A percentile compares a stretch with the other conserved stretches of the same genome.
Evolutionary conservation across 2,329 filamentous ascomycete genomes (phyloP).

Genomic region (Cryoendolithus antarcticus): DNA sequence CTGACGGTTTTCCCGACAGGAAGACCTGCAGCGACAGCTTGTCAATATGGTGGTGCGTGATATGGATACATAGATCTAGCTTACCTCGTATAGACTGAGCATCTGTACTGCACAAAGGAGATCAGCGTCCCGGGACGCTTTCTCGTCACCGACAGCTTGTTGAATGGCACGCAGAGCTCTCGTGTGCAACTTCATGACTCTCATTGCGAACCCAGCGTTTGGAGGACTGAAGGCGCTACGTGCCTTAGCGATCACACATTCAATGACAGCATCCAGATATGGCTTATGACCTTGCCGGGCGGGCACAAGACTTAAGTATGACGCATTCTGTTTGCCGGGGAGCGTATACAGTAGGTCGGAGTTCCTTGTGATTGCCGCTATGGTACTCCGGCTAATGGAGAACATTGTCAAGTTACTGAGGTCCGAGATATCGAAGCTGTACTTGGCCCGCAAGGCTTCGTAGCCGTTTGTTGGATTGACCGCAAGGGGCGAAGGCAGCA

Average conservation of each 20-base stretch:
- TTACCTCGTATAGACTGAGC: constrained; percentile 7
- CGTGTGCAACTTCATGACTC: constrained; percentile 9
- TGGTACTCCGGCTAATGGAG: constrained; percentile 10
- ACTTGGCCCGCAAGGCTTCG: constrained; percentile 5
- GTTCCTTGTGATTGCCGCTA: constrained; percentile 8
- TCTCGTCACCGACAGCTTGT: constrained; percentile 9
- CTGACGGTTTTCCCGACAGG: constrained; percentile 10
- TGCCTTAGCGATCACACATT: constrained; percentile 15
- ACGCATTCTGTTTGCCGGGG: constrained; percentile 6
- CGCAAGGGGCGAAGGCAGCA: no score
- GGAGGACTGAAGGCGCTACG: constrained; percentile 7
- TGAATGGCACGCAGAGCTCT: constrained; percentile 13
- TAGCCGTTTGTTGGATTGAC: background rate
- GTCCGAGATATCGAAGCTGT: constrained; percentile 11
- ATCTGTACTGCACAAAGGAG: background rate
- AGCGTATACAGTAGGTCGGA: constrained; percentile 8
- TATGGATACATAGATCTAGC: background rate
- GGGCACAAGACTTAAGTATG: constrained; percentile 13
- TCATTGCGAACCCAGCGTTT: constrained; percentile 1
- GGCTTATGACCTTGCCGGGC: constrained; percentile 10
- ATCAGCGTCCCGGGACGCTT: constrained; percentile 1
- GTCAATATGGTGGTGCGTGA: background rate
- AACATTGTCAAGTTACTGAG: constrained; percentile 14
- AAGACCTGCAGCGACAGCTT: constrained; percentile 8
- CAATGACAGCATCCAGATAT: constrained; percentile 13